These are phyloP conservation scores for Artemisia tridentata DNA, from an alignment of 129 eudicot species.

Conservation along the genomic window DNA sequence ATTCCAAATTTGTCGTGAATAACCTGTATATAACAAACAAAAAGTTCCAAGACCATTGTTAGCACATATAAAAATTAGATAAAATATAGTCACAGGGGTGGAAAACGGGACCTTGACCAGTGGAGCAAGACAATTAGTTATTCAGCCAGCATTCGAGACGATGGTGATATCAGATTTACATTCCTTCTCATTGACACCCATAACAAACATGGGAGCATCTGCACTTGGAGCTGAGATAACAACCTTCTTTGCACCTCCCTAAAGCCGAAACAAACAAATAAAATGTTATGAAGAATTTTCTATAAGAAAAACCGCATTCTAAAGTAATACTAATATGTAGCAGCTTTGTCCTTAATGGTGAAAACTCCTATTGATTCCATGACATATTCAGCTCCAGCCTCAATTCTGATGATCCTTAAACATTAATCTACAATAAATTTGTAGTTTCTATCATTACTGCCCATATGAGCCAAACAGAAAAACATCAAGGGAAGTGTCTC, in stretches of 20 bases:
- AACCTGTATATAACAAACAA: conserved; percentile 41
- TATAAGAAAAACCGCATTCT: no score
- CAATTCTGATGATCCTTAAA: background rate
- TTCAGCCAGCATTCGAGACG: conserved; percentile 94
- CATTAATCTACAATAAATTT: no score
- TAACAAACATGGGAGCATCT: conserved; percentile 97
- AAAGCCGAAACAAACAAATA: no score
- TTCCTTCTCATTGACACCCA: conserved; percentile 91
- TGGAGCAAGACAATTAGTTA: conserved; percentile 99
- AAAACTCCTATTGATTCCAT: conserved; percentile 58
- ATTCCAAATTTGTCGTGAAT: conserved; percentile 89
- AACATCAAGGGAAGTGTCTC: no score
- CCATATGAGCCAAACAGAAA: no score
- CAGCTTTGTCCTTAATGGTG: no score
- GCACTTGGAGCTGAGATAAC: conserved; percentile 90
- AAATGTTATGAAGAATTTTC: no score
- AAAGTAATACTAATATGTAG: no score
- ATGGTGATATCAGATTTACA: conserved; percentile 74
- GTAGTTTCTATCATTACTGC: no score
- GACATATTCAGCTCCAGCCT: conserved; percentile 72
- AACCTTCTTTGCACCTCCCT: conserved; percentile 25
- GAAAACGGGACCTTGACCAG: conserved; percentile 64
- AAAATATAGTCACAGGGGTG: background rate
- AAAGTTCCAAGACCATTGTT: no score
- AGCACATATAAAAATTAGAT: no score